Conservation (phyloP, 2,329 filamentous ascomycete genomes). For the Thelonectria discophora region DNA sequence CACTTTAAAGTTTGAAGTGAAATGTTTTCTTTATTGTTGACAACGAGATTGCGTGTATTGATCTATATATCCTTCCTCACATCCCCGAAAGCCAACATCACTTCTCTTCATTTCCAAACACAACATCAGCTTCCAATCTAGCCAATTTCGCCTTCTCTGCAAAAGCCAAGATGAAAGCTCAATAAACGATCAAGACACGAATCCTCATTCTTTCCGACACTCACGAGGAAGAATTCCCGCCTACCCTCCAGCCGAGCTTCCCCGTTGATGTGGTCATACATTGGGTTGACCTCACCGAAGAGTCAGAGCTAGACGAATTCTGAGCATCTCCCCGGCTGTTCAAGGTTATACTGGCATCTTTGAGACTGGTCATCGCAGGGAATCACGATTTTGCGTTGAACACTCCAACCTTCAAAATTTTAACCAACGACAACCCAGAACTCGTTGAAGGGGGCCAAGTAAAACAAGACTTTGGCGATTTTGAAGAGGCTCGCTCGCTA, state of each 20-base stretch:
- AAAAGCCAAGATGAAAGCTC: not conserved
- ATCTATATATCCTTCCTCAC: no score
- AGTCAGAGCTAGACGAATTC: constrained; percentile 55
- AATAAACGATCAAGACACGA: not conserved
- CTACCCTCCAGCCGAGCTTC: not conserved
- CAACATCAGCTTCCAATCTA: no score
- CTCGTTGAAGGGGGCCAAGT: not conserved
- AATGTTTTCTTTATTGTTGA: no score
- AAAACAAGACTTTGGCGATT: constrained; percentile 46
- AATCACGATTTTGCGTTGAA: constrained; percentile 60
- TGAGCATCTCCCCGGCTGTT: constrained; percentile 45
- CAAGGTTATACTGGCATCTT: constrained; percentile 35
- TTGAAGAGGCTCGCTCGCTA: constrained; percentile 47
- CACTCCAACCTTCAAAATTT: constrained; percentile 44
- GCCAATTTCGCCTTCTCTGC: no score
- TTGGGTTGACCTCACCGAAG: constrained; percentile 56
- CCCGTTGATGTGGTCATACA: not conserved
- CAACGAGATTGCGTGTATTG: no score
- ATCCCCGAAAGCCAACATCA: no score
- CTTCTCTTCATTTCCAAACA: no score
- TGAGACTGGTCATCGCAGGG: constrained; percentile 60
- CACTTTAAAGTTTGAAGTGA: no score
- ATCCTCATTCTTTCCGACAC: not conserved
- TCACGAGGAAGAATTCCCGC: not conserved
- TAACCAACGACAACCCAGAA: constrained; percentile 17